These are phyloP conservation scores for Thalassiosira gravida DNA, from an alignment of 352 stramenopile genomes.

Conservation along the genomic window DNA sequence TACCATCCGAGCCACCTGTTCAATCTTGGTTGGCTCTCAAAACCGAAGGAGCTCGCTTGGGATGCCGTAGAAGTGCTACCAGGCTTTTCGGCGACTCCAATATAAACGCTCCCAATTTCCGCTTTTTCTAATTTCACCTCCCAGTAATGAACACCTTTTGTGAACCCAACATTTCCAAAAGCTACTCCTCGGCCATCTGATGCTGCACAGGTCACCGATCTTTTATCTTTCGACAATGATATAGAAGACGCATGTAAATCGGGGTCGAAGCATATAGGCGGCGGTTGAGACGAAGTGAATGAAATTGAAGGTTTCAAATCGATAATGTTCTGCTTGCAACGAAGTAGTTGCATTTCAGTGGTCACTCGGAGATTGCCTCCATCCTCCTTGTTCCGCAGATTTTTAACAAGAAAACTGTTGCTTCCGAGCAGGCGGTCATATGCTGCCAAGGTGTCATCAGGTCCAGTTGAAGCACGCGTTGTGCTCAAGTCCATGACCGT, in stretches of 20 bases:
- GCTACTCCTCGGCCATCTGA: constrained; percentile 78
- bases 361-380: constrained; percentile 67
- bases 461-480: constrained; percentile 22
- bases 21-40: constrained; percentile 57
- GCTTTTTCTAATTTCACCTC: constrained; percentile 96
- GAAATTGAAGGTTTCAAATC: constrained; percentile 20
- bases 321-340: constrained; percentile 36
- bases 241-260: constrained; percentile 80
- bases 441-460: constrained; percentile 43
- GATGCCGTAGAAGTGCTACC: constrained; percentile 38
- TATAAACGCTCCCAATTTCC: constrained; percentile 96
- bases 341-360: constrained; percentile 72
- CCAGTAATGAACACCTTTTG: constrained; percentile 95
- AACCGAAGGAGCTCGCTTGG: constrained; percentile 54
- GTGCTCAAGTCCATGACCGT: constrained; percentile 65
- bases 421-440: constrained; percentile 79
- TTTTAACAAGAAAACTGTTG: constrained; percentile 63
- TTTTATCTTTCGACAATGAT: constrained; percentile 74
- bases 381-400: constrained; percentile 72
- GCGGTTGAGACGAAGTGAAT: constrained; percentile 52
- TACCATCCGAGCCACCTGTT: constrained; percentile 68
- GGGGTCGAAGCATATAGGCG: constrained; percentile 79
- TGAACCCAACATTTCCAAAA: constrained; percentile 84
- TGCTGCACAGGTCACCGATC: constrained; percentile 75
- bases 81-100: constrained; percentile 92